Conservation (phyloP, 768 basidiomycete genomes). For the Auriscalpium orientale region DNA sequence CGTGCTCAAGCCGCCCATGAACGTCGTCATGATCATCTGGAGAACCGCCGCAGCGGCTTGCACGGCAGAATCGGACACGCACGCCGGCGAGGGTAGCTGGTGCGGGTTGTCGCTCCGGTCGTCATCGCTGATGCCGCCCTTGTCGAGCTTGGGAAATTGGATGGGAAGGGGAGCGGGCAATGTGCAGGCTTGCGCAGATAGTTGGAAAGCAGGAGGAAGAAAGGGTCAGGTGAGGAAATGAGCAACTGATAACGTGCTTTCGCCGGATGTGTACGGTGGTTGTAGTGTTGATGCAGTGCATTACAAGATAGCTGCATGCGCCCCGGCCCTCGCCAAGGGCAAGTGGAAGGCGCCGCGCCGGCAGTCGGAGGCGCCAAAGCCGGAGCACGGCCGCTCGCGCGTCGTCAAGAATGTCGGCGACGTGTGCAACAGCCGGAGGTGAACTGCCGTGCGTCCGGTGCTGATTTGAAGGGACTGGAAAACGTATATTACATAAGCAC, state of each 20-base stretch:
- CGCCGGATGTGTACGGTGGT: slow-evolving; percentile 25
- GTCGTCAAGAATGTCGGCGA: no score
- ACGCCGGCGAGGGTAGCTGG: slow-evolving; percentile 29
- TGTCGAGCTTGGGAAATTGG: slow-evolving; percentile 5
- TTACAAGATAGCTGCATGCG: slow-evolving; percentile 70
- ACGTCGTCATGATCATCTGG: slow-evolving; percentile 71
- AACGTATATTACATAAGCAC: no score
- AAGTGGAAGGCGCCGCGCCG: no score
- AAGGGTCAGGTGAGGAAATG: not conserved
- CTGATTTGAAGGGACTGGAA: no score
- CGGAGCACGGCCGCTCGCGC: no score
- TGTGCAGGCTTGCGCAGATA: not conserved
- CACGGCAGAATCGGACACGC: slow-evolving; percentile 47
- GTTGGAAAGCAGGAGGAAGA: not conserved
- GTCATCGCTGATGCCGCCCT: slow-evolving; percentile 19
- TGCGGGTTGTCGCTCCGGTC: slow-evolving; percentile 32
- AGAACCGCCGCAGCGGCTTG: slow-evolving; percentile 63
- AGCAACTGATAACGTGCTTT: not conserved
- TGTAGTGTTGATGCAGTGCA: slow-evolving; percentile 38
- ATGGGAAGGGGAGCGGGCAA: not conserved
- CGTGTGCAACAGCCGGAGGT: no score
- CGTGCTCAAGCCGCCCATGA: slow-evolving; percentile 73
- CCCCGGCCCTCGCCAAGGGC: no score
- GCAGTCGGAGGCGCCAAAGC: no score
- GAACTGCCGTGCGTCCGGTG: no score